Conservation (phyloP, 306 rosid species). For the Bauhinia variegata region DNA sequence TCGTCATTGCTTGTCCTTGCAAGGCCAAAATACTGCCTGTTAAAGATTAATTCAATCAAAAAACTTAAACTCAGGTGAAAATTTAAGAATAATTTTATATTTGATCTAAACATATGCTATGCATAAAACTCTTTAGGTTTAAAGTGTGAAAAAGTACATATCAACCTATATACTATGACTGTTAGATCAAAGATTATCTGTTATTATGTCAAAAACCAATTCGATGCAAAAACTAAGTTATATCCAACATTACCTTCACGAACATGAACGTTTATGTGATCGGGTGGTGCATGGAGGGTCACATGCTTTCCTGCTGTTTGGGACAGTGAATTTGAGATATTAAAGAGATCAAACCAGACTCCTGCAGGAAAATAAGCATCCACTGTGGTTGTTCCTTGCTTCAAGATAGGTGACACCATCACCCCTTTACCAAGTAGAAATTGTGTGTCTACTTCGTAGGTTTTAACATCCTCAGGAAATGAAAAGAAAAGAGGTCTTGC, state of each 20-base stretch:
- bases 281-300: slow-evolving; percentile 44
- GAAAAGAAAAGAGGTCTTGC: slow-evolving; percentile 67
- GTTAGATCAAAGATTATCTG: no score
- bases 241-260: slow-evolving; percentile 74
- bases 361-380: slow-evolving; percentile 58
- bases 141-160: no score
- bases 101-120: no score
- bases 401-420: slow-evolving; percentile 60
- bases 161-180: no score
- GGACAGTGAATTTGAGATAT: slow-evolving; percentile 43
- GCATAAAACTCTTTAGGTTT: no score
- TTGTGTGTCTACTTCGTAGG: slow-evolving; percentile 51
- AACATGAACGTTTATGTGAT: slow-evolving; percentile 54
- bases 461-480: slow-evolving; percentile 56
- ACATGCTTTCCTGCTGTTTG: slow-evolving; percentile 40
- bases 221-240: no score
- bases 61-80: no score
- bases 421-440: slow-evolving; percentile 54
- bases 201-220: no score
- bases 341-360: slow-evolving; percentile 62
- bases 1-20: slow-evolving; percentile 76
- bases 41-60: no score
- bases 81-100: no score
- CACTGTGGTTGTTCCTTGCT: slow-evolving; percentile 45
- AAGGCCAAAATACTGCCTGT: slow-evolving; percentile 70